These are phyloP conservation scores for Chrysosporium queenslandicum DNA, from an alignment of 2,329 filamentous ascomycete genomes.

Conservation along the genomic window DNA sequence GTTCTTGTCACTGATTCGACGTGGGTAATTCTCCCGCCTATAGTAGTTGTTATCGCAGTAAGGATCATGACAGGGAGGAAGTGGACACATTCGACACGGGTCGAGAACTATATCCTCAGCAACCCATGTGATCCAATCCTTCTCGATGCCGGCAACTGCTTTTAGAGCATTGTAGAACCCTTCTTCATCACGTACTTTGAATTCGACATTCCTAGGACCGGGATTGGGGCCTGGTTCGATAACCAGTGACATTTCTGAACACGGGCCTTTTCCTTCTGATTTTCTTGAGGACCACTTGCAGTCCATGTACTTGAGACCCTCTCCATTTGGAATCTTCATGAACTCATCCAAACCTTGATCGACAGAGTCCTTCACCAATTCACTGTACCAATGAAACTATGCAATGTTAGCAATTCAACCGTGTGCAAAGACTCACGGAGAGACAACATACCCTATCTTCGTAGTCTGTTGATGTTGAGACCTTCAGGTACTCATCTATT, in stretches of 20 bases:
- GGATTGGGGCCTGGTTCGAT: neutral
- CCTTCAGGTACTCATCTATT: neutral
- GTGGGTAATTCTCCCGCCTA: neutral
- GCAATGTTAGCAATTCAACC: neutral
- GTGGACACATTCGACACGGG: neutral
- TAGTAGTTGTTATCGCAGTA: neutral
- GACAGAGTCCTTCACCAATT: slow-evolving; percentile 6
- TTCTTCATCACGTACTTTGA: slow-evolving; percentile 3
- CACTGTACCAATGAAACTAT: slow-evolving; percentile 3
- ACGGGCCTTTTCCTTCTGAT: neutral
- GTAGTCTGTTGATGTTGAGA: neutral
- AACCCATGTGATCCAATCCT: slow-evolving; percentile 5
- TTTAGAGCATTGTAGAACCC: neutral
- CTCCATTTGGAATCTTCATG: neutral
- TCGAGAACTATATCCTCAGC: neutral
- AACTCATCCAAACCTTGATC: neutral
- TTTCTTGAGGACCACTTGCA: neutral
- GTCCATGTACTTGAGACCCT: slow-evolving; percentile 8
- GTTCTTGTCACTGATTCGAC: neutral
- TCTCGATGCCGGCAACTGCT: neutral
- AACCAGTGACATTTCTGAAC: neutral
- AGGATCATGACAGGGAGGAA: no score
- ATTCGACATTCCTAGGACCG: neutral
- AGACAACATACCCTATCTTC: neutral
- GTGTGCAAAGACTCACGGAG: neutral